Percentiles rank a stretch among this genome's conserved stretches.
Conservation (phyloP, 1,284 basidiomycete species). For the Moesziomyces sp. region DNA sequence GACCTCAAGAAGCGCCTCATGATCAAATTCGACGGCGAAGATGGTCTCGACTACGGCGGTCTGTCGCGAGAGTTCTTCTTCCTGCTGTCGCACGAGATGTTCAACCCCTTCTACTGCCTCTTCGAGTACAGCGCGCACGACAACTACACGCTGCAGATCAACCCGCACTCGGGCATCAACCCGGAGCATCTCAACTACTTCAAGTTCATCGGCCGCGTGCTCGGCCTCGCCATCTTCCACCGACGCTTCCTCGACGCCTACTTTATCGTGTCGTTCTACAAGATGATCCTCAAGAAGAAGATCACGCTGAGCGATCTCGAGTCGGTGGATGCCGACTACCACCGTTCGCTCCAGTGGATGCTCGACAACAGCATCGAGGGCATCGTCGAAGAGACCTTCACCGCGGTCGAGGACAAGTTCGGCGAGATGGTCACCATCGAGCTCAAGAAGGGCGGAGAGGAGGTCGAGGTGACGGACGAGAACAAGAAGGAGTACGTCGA, state of each 20-base stretch:
- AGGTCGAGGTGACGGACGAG: constrained; percentile 88
- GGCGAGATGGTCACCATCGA: constrained; percentile 95
- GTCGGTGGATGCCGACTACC: constrained; percentile 71
- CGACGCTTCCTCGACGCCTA: constrained; percentile 98
- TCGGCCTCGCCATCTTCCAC: constrained; percentile 97
- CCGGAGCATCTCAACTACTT: constrained; percentile 99
- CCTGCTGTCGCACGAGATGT: constrained; percentile 91
- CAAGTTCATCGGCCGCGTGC: constrained; percentile 95
- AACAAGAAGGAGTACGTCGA: constrained; percentile 99
- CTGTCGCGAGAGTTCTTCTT: constrained; percentile 99
- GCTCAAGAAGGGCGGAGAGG: constrained; percentile 85
- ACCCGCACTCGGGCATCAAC: constrained; percentile 96
- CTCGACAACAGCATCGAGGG: constrained; percentile 67
- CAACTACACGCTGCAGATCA: constrained; percentile 98
- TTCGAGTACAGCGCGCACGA: constrained; percentile 99
- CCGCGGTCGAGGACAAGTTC: constrained; percentile 90
- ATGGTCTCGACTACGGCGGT: constrained; percentile 97
- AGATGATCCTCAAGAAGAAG: constrained; percentile 77
- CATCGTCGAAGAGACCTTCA: constrained; percentile 67
- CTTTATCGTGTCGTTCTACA: constrained; percentile 99
- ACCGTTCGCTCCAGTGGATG: constrained; percentile 96
- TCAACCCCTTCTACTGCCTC: constrained; percentile 85
- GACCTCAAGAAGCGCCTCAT: constrained; percentile 96
- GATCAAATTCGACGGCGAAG: constrained; percentile 99
- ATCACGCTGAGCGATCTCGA: constrained; percentile 66